Evolutionary conservation across 805 yeast genomes (phyloP), one percentile per base, ranked within the genome.

Genomic region (Schwanniomyces polymorphus): DNA sequence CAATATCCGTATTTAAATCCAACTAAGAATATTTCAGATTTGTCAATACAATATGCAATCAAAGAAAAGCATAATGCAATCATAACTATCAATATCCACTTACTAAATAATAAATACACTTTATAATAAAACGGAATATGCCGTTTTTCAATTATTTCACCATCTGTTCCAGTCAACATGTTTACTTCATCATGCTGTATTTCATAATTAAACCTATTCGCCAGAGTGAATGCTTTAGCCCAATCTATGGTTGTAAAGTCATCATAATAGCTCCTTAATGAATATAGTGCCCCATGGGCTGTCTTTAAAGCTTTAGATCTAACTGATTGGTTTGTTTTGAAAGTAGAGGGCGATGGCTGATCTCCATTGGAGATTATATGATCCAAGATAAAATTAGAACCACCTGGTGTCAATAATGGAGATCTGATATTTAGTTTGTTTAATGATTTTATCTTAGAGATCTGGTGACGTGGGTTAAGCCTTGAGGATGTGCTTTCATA

Each of bases 201-300:
- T 41, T 62, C 60, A 50, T 64, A 75, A 50, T 70, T 64, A 34
- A 79, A 62, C 35, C 60, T 63, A 29, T 79, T 73, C 43, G 76
- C 76, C 45, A 65, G 63, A 27, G 79, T 63, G 31, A 72, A 70
- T 27, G 80, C 82, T 27, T 72, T 70, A 2, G 78, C 75, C 85
- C 85, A 81, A 60, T 81, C 86, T 14, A 80, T 77, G 16, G 84
- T 79, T 18, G 86, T 80, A 61, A 80, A 81, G 59, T 81, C 84
- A 56, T 81, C 82, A 57, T 81, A 81, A 64, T 67, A 78, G 51
- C 67, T 70, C 23, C 76, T 45, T 14, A 59, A 39, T 12, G 59
- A 23, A 45, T 53, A 57, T 23, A 61, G 46, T 5, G 58, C 41
- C 26, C 51, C 55, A 25, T 59, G 55, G 12, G 55, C 49, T 9